Conservation (phyloP, 176 grass and related monocot species). For the Ananas comosus region DNA sequence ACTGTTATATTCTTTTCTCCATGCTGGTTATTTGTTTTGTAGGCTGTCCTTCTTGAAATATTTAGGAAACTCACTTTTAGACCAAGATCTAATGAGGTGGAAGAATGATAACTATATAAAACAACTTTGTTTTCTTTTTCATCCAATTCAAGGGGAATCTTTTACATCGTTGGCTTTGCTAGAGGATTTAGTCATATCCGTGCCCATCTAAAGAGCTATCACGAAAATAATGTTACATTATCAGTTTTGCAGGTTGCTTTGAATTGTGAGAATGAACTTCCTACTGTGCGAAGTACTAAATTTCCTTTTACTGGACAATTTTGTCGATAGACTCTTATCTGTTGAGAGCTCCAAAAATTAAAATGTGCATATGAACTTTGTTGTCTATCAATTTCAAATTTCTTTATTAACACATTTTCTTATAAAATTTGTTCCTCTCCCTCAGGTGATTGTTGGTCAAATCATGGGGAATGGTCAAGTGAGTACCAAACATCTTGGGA, state of each 20-base stretch:
- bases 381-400: background rate
- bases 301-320: background rate
- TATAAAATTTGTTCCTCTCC: background rate
- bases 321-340: background rate
- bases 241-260: background rate
- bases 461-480: slow-evolving; percentile 41
- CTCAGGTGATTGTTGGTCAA: slow-evolving; percentile 64
- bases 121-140: no score
- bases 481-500: slow-evolving; percentile 53
- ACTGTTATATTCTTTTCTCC: no score
- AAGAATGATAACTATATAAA: no score
- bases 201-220: background rate
- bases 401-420: background rate
- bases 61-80: no score
- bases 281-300: background rate
- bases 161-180: no score
- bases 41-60: no score
- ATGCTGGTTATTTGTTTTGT: no score
- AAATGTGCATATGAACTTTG: background rate
- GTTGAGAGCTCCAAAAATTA: background rate
- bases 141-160: no score
- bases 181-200: no score
- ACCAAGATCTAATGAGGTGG: no score
- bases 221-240: background rate
- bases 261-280: background rate